Evolutionary conservation across 2,329 filamentous ascomycete species (phyloP).

Genomic region (Talaromyces atroroseus): DNA sequence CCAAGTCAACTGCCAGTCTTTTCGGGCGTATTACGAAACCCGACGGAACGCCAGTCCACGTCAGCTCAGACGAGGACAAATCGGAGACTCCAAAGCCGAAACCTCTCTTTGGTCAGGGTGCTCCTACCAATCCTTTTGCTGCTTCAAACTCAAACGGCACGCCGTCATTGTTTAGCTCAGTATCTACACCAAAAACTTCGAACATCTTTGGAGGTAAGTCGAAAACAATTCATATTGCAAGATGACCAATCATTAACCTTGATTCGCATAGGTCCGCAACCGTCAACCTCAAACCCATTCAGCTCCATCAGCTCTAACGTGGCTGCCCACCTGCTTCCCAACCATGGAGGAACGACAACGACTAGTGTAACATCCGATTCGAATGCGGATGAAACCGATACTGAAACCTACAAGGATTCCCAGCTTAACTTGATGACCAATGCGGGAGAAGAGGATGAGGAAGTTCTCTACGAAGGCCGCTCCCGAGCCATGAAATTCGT

Average conservation of each 20-base stretch:
- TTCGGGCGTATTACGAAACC: slow-evolving; percentile 10
- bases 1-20: background rate
- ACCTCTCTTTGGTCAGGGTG: slow-evolving; percentile 7
- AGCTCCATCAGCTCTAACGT: slow-evolving; percentile 4
- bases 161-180: slow-evolving; percentile 4
- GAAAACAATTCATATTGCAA: background rate
- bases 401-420: slow-evolving; percentile 43
- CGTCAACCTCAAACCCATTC: slow-evolving; percentile 5
- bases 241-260: background rate
- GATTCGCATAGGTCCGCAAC: background rate
- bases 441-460: slow-evolving; percentile 67
- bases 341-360: slow-evolving; percentile 25
- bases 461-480: slow-evolving; percentile 62
- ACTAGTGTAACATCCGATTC: slow-evolving; percentile 13
- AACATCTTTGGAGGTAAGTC: slow-evolving; percentile 12
- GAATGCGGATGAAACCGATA: slow-evolving; percentile 16
- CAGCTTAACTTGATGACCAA: slow-evolving; percentile 66
- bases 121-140: background rate
- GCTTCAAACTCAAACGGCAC: background rate
- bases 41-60: slow-evolving; percentile 12
- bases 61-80: slow-evolving; percentile 12
- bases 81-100: slow-evolving; percentile 5
- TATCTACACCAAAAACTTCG: slow-evolving; percentile 1
- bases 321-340: slow-evolving; percentile 3
- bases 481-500: slow-evolving; percentile 63